Evolutionary conservation across 2,329 filamentous ascomycete genomes (phyloP), one percentile per base, ranked within the genome.

Genomic region (Neopestalotiopsis clavispora): DNA sequence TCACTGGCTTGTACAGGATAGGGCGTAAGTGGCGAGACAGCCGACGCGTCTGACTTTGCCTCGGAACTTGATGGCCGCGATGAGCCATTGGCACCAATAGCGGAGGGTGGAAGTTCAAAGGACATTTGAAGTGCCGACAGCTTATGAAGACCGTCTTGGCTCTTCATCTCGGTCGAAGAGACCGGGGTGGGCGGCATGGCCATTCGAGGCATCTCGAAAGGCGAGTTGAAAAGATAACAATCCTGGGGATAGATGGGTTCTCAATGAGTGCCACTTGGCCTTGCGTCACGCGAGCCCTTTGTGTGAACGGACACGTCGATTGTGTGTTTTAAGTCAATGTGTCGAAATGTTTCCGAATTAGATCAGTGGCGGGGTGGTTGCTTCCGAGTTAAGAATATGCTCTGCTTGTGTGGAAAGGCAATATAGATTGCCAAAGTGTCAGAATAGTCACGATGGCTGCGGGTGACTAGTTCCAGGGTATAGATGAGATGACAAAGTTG

Each of bases 31-130:
- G 76, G 69, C 61, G 74, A 70, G 62, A 68, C 23, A 60, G 32
- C 42, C 34, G 71, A 69, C 72, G 67, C 75, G 23, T 74, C 71
- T 13, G 79, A 80, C 72, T 79, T 80, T 13, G 76, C 70, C 67
- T 76, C 72, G 68, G 83, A 78, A 28, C 83, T 85, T 1, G 85
- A 84, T 67, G 81, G 80, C 73, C 83, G 83, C 66, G 80, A 83
- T 78, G 78, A 82, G 75, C 81, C 85, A 74, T 82, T 79, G 71
- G 76, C 23, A 17, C 61, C 82, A 74, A 94, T 85, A 32, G 93
- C 94, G 14, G 94, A 92, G 17, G 93, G 93, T 4, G 93, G 93
- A 13, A 97, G 85, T 74, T 92, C 87, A 78, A 96, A 94, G 65
- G 90, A 85, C 71, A 90, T 84, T 74, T 94, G 92, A 30, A 92